A percentile compares a stretch with the other conserved stretches of the same genome.
phyloP scores from a whole-genome alignment of 768 basidiomycete genomes.

The Leccinum rimulosum region DNA sequence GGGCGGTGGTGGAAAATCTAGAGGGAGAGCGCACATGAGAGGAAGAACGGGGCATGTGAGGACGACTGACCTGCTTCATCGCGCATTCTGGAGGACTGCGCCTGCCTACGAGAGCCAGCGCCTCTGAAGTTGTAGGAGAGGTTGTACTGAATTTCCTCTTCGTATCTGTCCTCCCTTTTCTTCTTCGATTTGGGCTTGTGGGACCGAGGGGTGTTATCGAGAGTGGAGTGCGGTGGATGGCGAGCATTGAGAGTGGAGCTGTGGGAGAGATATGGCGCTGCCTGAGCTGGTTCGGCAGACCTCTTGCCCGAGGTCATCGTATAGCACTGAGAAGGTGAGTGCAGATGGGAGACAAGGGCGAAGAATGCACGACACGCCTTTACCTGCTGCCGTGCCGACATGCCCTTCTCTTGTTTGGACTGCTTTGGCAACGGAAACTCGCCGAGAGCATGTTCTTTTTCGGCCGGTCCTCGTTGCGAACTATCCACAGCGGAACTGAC shows the following conservation, averaged over 20 bases:
- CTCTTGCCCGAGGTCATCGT: slow-evolving; percentile 36
- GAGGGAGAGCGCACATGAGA: slow-evolving; percentile 18
- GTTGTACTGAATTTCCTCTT: slow-evolving; percentile 42
- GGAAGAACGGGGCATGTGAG: background rate
- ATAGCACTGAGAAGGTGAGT: slow-evolving; percentile 33
- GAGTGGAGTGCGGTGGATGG: slow-evolving; percentile 41
- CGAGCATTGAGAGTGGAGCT: slow-evolving; percentile 53
- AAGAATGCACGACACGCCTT: slow-evolving; percentile 38
- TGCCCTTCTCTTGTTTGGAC: slow-evolving; percentile 33
- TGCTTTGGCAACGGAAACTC: slow-evolving; percentile 23
- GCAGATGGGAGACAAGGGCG: slow-evolving; percentile 37
- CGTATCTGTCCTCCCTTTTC: slow-evolving; percentile 43
- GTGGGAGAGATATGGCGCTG: slow-evolving; percentile 52
- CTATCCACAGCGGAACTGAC: slow-evolving; percentile 20
- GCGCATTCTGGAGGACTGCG: slow-evolving; percentile 25
- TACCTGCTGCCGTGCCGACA: slow-evolving; percentile 33
- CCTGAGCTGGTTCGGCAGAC: slow-evolving; percentile 29
- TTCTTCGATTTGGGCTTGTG: slow-evolving; percentile 39
- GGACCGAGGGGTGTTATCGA: slow-evolving; percentile 49
- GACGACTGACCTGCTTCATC: slow-evolving; percentile 33
- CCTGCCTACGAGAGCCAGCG: slow-evolving; percentile 25
- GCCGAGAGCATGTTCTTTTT: slow-evolving; percentile 10
- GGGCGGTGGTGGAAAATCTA: slow-evolving; percentile 71
- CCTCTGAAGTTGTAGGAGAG: slow-evolving; percentile 32
- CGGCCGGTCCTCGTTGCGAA: slow-evolving; percentile 27